Evolutionary conservation across 192 early-diverging fungal genomes (phyloP).

Genomic region (Anaeromyces robustus): DNA sequence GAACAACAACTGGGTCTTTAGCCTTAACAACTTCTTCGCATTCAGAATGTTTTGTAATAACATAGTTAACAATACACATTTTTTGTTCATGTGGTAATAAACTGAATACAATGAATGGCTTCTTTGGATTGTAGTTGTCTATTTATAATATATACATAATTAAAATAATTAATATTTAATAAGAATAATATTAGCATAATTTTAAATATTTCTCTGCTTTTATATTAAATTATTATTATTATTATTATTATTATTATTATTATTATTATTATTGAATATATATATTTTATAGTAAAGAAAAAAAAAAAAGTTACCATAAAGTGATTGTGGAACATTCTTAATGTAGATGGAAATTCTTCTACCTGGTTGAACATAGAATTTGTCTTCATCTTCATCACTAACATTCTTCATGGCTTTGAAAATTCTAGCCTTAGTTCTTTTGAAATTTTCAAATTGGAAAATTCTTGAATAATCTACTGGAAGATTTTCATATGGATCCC

Average conservation of each 20-base stretch:
- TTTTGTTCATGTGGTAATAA: conserved; percentile 88
- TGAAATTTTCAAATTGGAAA: conserved; percentile 88
- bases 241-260: too few relatives aligned
- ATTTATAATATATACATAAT: too few relatives aligned
- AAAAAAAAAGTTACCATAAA: conserved; percentile 13
- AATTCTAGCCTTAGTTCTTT: conserved; percentile 61
- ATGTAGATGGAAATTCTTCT: conserved; percentile 57
- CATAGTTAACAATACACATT: conserved; percentile 72
- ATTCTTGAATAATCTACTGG: conserved; percentile 90
- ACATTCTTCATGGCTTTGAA: conserved; percentile 16
- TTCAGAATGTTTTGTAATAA: conserved; percentile 51
- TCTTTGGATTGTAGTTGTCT: neutral
- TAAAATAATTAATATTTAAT: neutral
- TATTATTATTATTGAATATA: too few relatives aligned
- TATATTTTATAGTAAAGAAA: too few relatives aligned
- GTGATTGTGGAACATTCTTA: conserved; percentile 43
- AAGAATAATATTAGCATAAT: too few relatives aligned
- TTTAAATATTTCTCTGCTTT: too few relatives aligned
- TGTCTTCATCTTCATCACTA: conserved; percentile 26
- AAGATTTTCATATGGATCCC: conserved; percentile 97
- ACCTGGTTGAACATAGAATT: conserved; percentile 23
- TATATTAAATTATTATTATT: too few relatives aligned
- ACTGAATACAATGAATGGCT: conserved; percentile 37
- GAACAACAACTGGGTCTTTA: conserved; percentile 80
- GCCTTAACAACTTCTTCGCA: conserved; percentile 69